These are phyloP conservation scores for Pseudocercospora fijiensis DNA, from an alignment of 2,329 filamentous ascomycete species.

Conservation along the genomic window DNA sequence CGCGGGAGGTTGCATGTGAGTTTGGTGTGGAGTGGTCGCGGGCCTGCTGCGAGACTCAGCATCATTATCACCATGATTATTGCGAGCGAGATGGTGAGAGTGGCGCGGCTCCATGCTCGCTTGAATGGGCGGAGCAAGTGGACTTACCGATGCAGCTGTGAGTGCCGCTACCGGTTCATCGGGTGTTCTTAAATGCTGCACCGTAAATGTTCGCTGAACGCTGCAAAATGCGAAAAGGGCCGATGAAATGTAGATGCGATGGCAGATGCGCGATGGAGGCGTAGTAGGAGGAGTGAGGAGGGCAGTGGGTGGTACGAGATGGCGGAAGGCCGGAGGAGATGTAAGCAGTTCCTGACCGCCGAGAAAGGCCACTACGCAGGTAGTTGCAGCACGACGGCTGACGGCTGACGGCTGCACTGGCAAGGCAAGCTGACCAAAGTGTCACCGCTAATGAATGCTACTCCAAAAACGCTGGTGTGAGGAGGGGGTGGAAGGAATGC, in stretches of 20 bases:
- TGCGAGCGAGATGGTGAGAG: neutral
- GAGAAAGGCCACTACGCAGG: constrained; percentile 4
- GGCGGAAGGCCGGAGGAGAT: constrained; percentile 1
- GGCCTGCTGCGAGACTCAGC: neutral
- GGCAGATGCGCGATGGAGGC: constrained; percentile 1
- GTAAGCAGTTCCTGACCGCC: constrained; percentile 15
- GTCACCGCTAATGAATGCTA: neutral
- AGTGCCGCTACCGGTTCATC: constrained; percentile 17
- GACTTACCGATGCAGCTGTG: neutral
- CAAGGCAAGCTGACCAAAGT: neutral
- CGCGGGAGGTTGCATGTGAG: constrained; percentile 3
- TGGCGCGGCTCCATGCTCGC: neutral
- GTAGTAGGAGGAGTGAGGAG: constrained; percentile 3
- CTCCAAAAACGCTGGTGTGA: neutral
- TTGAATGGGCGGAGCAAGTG: neutral
- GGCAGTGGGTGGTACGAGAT: constrained; percentile 1
- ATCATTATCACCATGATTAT: neutral
- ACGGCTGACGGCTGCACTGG: constrained; percentile 1
- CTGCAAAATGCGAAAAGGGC: constrained; percentile 8
- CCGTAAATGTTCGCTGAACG: constrained; percentile 13
- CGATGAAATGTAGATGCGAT: neutral
- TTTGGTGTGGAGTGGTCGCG: neutral
- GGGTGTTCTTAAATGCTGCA: constrained; percentile 6
- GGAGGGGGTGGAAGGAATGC: neutral
- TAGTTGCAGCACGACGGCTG: constrained; percentile 3